These are phyloP conservation scores for Skeletonema tropicum DNA, from an alignment of 108 stramenopile species.

Conservation along the genomic window DNA sequence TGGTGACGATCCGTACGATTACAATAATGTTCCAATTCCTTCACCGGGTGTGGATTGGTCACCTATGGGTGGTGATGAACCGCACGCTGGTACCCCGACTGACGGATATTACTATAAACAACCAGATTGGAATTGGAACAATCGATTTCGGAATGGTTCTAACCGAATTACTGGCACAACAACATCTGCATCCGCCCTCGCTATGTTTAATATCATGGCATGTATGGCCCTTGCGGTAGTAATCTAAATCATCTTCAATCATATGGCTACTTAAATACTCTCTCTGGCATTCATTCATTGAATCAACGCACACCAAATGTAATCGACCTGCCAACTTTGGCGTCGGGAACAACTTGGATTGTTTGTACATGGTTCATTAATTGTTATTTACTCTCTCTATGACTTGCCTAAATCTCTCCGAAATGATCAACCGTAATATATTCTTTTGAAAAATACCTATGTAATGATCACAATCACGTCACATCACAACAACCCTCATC, in stretches of 20 bases:
- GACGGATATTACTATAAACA: neutral
- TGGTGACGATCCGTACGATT: neutral
- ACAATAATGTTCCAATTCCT: neutral
- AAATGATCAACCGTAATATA: no score
- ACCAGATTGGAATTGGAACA: neutral
- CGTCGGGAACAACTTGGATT: no score
- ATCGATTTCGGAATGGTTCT: neutral
- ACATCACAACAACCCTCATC: no score
- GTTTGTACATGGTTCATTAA: no score
- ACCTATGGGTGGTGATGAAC: neutral
- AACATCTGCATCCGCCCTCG: neutral
- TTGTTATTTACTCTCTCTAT: no score
- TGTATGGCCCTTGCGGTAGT: neutral
- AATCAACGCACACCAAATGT: no score
- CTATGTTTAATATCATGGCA: neutral
- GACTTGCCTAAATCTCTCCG: no score
- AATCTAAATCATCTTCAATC: neutral
- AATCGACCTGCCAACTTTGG: no score
- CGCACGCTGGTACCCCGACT: neutral
- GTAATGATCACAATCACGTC: no score
- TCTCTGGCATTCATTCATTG: no score
- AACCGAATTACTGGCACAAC: neutral
- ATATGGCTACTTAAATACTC: no score
- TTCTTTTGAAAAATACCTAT: no score
- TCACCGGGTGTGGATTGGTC: neutral